Percentiles rank a stretch among this genome's conserved stretches.
Conservation (phyloP, 805 yeast genomes). For the Wickerhamiella kazuoi region DNA sequence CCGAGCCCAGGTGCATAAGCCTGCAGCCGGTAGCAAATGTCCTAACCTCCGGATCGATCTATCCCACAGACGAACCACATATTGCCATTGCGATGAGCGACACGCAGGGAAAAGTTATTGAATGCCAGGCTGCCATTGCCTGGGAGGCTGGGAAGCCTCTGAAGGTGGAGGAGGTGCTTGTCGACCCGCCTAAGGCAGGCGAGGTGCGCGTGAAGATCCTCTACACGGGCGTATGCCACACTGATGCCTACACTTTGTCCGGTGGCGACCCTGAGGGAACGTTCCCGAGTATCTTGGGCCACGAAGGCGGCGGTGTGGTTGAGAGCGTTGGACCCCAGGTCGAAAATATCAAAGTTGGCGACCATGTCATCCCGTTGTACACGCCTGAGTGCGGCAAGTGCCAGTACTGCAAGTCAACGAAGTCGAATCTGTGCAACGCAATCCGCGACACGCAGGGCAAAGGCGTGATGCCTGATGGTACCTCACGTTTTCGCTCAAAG, state of each 20-base stretch:
- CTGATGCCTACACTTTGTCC: slow-evolving; percentile 90
- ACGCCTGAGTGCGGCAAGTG: slow-evolving; percentile 95
- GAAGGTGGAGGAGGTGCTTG: slow-evolving; percentile 71
- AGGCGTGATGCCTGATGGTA: slow-evolving; percentile 98
- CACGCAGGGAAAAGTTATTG: slow-evolving; percentile 29
- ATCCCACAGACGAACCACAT: too few relatives aligned
- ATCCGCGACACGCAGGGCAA: slow-evolving; percentile 96
- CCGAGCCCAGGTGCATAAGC: too few relatives aligned
- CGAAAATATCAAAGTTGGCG: slow-evolving; percentile 77
- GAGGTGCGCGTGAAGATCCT: slow-evolving; percentile 85
- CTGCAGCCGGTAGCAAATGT: too few relatives aligned
- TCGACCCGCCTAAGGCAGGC: slow-evolving; percentile 87
- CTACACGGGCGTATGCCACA: slow-evolving; percentile 93
- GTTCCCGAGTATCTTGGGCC: slow-evolving; percentile 86
- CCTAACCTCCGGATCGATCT: too few relatives aligned
- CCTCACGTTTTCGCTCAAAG: slow-evolving; percentile 60
- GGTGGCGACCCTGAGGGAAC: slow-evolving; percentile 95
- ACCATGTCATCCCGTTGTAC: slow-evolving; percentile 81
- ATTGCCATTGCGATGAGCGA: too few relatives aligned
- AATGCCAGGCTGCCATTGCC: slow-evolving; percentile 92
- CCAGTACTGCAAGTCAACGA: slow-evolving; percentile 85
- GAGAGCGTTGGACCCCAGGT: slow-evolving; percentile 94
- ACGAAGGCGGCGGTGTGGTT: slow-evolving; percentile 96
- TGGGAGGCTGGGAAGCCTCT: slow-evolving; percentile 78
- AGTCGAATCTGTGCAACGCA: slow-evolving; percentile 90